Conservation (phyloP, 2,329 filamentous ascomycete genomes). For the Sarocladium strictum region DNA sequence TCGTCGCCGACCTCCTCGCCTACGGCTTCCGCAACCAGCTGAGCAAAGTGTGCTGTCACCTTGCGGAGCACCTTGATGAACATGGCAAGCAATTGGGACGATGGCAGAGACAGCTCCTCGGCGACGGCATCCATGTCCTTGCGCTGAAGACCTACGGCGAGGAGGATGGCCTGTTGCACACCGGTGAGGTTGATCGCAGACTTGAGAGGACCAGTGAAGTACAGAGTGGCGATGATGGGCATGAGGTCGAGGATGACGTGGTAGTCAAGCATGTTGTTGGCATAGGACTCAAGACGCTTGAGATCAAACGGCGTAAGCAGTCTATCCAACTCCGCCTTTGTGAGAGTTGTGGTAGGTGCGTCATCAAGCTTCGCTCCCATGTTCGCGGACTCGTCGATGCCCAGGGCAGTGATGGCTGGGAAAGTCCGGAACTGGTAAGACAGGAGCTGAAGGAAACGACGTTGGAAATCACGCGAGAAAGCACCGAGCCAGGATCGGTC, state of each 20-base stretch:
- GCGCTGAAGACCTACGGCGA: constrained; percentile 86
- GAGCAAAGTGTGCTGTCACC: constrained; percentile 70
- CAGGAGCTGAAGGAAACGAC: constrained; percentile 81
- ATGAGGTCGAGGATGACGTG: constrained; percentile 94
- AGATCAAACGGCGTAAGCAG: constrained; percentile 86
- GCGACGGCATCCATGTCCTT: constrained; percentile 80
- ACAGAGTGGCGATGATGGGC: constrained; percentile 73
- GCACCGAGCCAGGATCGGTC: constrained; percentile 83
- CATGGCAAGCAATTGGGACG: constrained; percentile 84
- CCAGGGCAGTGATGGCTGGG: constrained; percentile 69
- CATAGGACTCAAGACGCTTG: constrained; percentile 90
- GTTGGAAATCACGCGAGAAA: constrained; percentile 89
- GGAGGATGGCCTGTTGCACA: constrained; percentile 80
- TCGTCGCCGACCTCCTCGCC: constrained; percentile 53
- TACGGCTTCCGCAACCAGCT: constrained; percentile 67
- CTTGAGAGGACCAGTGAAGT: constrained; percentile 74
- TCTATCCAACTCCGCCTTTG: constrained; percentile 69
- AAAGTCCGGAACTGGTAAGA: constrained; percentile 91
- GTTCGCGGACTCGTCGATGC: constrained; percentile 80
- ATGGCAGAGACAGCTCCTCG: constrained; percentile 67
- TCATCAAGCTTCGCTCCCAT: constrained; percentile 67
- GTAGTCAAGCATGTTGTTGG: constrained; percentile 96
- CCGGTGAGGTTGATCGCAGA: constrained; percentile 63
- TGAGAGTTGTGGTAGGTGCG: constrained; percentile 47
- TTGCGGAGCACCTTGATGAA: constrained; percentile 96